phyloP scores from a whole-genome alignment of 2,329 filamentous ascomycete genomes.

The Aspergillus niger region DNA sequence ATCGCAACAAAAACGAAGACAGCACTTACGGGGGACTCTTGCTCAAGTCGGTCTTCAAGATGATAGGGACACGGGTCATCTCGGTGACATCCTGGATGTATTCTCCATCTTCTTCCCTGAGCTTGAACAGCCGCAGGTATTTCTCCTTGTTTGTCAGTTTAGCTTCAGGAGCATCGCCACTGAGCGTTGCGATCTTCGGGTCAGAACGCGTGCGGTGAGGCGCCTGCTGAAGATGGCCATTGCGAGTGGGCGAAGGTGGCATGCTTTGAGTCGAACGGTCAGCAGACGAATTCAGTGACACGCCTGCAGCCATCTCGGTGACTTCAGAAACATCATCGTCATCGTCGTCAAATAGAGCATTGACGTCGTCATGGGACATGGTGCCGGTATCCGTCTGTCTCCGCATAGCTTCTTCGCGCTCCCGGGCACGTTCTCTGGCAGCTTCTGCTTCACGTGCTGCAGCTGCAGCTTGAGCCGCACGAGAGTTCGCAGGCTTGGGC shows the following conservation, averaged over 20 bases:
- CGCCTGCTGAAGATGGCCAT: conserved; percentile 65
- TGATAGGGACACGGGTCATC: conserved; percentile 96
- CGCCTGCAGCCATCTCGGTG: conserved; percentile 88
- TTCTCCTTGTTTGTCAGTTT: conserved; percentile 93
- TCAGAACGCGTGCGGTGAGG: conserved; percentile 91
- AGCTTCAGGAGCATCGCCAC: conserved; percentile 70
- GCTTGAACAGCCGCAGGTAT: conserved; percentile 84
- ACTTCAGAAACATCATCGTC: conserved; percentile 85
- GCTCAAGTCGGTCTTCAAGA: conserved; percentile 94
- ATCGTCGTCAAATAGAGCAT: conserved; percentile 95
- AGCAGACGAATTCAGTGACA: conserved; percentile 69
- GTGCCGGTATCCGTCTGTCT: conserved; percentile 94
- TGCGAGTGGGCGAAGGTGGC: conserved; percentile 83
- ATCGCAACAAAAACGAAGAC: background rate
- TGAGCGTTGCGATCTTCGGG: conserved; percentile 75
- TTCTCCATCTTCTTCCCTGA: conserved; percentile 89
- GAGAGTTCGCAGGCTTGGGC: conserved; percentile 77
- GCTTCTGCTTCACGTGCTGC: conserved; percentile 80
- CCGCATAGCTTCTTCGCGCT: conserved; percentile 85
- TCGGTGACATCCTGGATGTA: conserved; percentile 98
- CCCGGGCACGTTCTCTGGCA: conserved; percentile 76
- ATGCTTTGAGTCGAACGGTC: conserved; percentile 95
- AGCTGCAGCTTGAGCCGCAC: conserved; percentile 72
- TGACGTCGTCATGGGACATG: conserved; percentile 87
- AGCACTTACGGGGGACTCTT: conserved; percentile 97